Evolutionary conservation across 129 eudicot species (phyloP).

Genomic region (Silybum marianum): DNA sequence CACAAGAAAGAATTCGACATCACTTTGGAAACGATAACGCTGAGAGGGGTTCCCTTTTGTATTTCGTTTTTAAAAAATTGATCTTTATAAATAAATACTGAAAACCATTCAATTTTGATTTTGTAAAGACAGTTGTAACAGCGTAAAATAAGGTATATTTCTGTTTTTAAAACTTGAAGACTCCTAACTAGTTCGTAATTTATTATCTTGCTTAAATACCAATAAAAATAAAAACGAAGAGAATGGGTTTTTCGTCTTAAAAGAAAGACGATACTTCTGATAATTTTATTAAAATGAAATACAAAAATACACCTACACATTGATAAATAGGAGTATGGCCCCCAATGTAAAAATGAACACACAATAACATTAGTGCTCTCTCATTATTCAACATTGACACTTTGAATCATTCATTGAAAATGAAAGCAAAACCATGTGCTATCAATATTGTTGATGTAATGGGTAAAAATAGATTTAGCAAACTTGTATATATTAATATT

Average conservation of each 20-base stretch:
- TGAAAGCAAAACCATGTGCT: neutral
- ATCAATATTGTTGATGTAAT: neutral
- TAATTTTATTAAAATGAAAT: neutral
- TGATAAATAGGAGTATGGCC: neutral
- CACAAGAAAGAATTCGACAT: too few species aligned
- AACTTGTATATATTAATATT: neutral
- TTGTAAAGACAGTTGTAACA: neutral
- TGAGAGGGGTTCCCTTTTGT: too few species aligned
- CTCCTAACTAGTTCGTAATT: neutral
- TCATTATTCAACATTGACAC: neutral
- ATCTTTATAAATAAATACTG: too few species aligned
- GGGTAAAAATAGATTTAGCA: neutral
- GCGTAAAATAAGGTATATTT: too few species aligned
- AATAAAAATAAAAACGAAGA: neutral
- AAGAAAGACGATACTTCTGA: neutral
- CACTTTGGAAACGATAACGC: too few species aligned
- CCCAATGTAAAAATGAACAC: neutral
- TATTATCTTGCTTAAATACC: neutral
- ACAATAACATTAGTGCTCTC: neutral
- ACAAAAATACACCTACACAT: neutral
- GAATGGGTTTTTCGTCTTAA: too few species aligned
- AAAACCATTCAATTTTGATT: too few species aligned
- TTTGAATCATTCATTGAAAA: neutral
- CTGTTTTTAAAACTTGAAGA: neutral
- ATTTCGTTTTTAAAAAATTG: too few species aligned